Evolutionary conservation across 2,329 filamentous ascomycete genomes (phyloP), one percentile per base, ranked within the genome.

Genomic region (Ophiostoma triangulosporum): DNA sequence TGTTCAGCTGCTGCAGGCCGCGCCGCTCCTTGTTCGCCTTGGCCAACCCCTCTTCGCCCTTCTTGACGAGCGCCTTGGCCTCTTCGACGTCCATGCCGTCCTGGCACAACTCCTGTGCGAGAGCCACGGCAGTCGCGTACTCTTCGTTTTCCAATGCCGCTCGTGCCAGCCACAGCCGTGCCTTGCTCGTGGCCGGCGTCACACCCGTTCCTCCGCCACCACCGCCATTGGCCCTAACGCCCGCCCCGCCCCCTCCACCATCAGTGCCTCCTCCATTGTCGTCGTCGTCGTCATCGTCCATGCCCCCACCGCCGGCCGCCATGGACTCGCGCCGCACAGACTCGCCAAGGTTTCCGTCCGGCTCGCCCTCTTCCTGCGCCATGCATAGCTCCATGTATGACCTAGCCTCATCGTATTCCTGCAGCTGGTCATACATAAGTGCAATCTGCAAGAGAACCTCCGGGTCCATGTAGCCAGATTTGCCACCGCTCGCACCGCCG

Each of bases 31-130:
- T 29, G 15, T 17, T 29, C 43, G 43, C 14, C 26, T 17, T 46
- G 43, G 43, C 46, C 46, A 51, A 20, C 7, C 17, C 50, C 43
- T 48, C 22, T 22, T 48, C 27, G 36, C 26, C 45, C 33, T 51
- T 50, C 46, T 45, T 36, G 57, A 95, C 86, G 60, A 97, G 71
- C 3, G 89, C 88, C 70, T 97, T 97, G 27, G 93, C 93, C 68
- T 98, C 93, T 65, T 98, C 93, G 2, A 97, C 88, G 68, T 97
- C 93, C 26, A 94, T 83, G 0, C 93, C 93, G 67, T 98, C 93
- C 68, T 96, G 88, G 65, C 90, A 96, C 46, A 98, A 72, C 68
- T 98, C 93, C 57, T 84, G 88, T 0, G 89, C 90, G 40, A 97
- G 71, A 57, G 88, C 80, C 68, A 86, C 85, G 4, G 88, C 88